These are phyloP conservation scores for Blyttiomyces sp. DNA, from an alignment of 371 early-diverging fungal species.

Conservation along the genomic window DNA sequence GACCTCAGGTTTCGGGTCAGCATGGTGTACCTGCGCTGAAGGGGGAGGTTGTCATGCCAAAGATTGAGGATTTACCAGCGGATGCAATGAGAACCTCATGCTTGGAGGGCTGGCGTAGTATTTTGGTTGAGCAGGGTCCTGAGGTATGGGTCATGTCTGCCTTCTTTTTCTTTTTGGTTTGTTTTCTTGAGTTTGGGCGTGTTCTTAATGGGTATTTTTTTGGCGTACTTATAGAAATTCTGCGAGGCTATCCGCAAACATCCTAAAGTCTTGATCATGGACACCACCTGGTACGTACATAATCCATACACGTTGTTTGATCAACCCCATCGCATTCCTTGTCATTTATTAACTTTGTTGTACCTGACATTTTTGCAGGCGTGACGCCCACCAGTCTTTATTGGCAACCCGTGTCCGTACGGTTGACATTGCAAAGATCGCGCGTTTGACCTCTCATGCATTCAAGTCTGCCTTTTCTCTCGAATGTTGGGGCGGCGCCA, in stretches of 20 bases:
- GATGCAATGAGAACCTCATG: constrained; percentile 55
- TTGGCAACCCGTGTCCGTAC: constrained; percentile 93
- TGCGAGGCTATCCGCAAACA: constrained; percentile 86
- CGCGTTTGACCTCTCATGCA: constrained; percentile 82
- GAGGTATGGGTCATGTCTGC: too few relatives aligned
- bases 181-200: not conserved
- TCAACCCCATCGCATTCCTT: not conserved
- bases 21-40: constrained; percentile 33
- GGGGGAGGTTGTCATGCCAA: constrained; percentile 22
- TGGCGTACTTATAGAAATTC: constrained; percentile 67
- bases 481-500: constrained; percentile 84
- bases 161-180: too few relatives aligned
- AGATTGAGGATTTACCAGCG: constrained; percentile 16
- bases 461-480: constrained; percentile 82
- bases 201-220: not conserved
- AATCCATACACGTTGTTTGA: not conserved
- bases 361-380: constrained; percentile 64
- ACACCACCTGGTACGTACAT: constrained; percentile 50
- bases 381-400: constrained; percentile 94
- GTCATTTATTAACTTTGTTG: not conserved
- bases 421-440: constrained; percentile 77
- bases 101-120: constrained; percentile 81
- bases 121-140: constrained; percentile 75
- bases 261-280: constrained; percentile 83
- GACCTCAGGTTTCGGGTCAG: constrained; percentile 87